Conservation (phyloP, 176 grass and related monocot species). For the Lolium rigidum region DNA sequence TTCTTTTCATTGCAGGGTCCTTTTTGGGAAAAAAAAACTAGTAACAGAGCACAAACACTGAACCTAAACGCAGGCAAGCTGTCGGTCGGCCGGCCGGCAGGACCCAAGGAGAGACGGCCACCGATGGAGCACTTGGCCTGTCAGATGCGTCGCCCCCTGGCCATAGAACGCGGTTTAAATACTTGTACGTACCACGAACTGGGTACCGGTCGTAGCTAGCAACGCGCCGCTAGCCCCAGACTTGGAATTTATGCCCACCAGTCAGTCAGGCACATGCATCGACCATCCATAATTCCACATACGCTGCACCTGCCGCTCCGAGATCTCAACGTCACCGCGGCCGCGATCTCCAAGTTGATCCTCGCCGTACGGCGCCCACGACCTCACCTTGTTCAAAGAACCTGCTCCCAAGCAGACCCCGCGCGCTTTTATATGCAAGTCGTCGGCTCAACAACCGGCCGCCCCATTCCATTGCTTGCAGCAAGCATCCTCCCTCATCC, state of each 20-base stretch:
- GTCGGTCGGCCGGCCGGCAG: slow-evolving; percentile 38
- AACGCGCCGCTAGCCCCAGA: background rate
- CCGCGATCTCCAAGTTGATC: slow-evolving; percentile 1
- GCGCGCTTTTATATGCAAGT: background rate
- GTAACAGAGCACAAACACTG: background rate
- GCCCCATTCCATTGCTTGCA: no score
- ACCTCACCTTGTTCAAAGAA: slow-evolving; percentile 43
- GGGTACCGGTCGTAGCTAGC: background rate
- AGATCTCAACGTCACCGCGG: background rate
- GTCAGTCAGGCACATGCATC: background rate
- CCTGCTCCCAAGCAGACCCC: slow-evolving; percentile 1
- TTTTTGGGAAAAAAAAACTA: no score
- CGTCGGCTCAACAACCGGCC: background rate
- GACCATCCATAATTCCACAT: slow-evolving; percentile 1
- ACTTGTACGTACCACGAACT: no score
- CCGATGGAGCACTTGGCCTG: background rate
- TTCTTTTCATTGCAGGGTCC: no score
- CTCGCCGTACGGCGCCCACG: no score
- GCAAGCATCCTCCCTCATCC: no score
- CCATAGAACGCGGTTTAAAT: background rate
- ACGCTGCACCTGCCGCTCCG: slow-evolving; percentile 31
- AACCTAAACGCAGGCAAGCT: slow-evolving; percentile 32
- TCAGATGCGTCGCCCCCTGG: background rate
- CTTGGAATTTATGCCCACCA: background rate
- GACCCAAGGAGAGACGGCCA: slow-evolving; percentile 11